phyloP scores from a whole-genome alignment of 129 eudicot species.

The Sambucus nigra region DNA sequence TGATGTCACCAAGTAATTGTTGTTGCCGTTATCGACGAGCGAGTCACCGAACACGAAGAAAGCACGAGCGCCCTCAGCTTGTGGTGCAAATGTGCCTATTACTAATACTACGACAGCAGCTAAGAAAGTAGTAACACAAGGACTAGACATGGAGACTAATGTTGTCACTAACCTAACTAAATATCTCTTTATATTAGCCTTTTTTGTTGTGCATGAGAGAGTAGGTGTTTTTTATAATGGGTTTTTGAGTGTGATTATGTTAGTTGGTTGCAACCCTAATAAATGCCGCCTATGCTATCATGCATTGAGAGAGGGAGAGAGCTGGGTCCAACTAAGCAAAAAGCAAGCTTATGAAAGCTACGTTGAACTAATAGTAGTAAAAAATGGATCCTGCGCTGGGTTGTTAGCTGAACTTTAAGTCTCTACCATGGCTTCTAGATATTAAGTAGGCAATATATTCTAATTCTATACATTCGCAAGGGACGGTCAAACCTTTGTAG shows the following conservation, averaged over 20 bases:
- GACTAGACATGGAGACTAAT: slow-evolving; percentile 1
- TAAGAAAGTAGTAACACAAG: background rate
- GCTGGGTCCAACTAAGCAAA: too few species aligned
- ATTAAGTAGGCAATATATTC: too few species aligned
- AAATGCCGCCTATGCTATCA: too few species aligned
- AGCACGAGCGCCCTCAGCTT: slow-evolving; percentile 42
- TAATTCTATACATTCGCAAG: too few species aligned
- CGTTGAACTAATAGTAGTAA: too few species aligned
- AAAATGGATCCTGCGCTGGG: too few species aligned
- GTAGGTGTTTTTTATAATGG: background rate
- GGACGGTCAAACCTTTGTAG: too few species aligned
- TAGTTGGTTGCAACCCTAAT: slow-evolving; percentile 1
- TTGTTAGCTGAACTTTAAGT: too few species aligned
- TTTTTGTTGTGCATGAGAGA: background rate
- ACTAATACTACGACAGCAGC: slow-evolving; percentile 6
- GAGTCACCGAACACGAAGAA: slow-evolving; percentile 85
- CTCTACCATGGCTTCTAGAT: too few species aligned
- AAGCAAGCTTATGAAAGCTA: too few species aligned
- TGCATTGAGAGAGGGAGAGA: too few species aligned
- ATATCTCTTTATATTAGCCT: background rate
- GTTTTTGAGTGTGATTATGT: background rate
- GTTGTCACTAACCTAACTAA: background rate
- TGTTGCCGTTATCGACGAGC: slow-evolving; percentile 72
- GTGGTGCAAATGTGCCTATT: slow-evolving; percentile 8
- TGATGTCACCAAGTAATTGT: slow-evolving; percentile 54